These are phyloP conservation scores for Tricladium varicosporioides DNA, from an alignment of 2,329 filamentous ascomycete genomes.

Conservation along the genomic window DNA sequence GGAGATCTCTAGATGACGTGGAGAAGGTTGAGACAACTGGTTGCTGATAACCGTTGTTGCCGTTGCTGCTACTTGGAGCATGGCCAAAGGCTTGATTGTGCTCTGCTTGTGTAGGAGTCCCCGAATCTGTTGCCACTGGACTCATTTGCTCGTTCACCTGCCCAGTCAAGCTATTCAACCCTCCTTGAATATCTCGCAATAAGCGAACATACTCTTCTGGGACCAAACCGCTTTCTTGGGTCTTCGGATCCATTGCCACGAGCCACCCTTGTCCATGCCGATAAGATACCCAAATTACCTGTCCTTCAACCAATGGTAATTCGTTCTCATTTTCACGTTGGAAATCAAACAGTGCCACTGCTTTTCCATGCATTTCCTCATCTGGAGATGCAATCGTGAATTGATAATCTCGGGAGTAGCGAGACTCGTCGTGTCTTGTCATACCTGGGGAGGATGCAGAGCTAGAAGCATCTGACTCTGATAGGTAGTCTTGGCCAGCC, in stretches of 20 bases:
- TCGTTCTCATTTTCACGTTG: slow-evolving; percentile 95
- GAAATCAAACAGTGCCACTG: slow-evolving; percentile 94
- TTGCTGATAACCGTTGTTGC: slow-evolving; percentile 64
- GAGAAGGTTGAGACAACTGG: slow-evolving; percentile 68
- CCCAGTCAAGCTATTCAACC: slow-evolving; percentile 70
- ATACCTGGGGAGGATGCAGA: slow-evolving; percentile 57
- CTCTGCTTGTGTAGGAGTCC: slow-evolving; percentile 61
- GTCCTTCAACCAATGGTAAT: slow-evolving; percentile 85
- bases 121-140: slow-evolving; percentile 53
- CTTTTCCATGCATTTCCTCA: slow-evolving; percentile 96
- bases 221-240: slow-evolving; percentile 88
- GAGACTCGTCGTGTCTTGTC: slow-evolving; percentile 65
- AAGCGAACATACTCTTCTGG: slow-evolving; percentile 95
- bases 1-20: slow-evolving; percentile 67
- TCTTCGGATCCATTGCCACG: slow-evolving; percentile 93
- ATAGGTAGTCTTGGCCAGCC: slow-evolving; percentile 39
- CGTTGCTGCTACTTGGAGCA: slow-evolving; percentile 41
- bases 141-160: slow-evolving; percentile 50
- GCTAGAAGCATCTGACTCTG: slow-evolving; percentile 59
- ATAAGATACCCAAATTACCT: slow-evolving; percentile 95
- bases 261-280: slow-evolving; percentile 96
- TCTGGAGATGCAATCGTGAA: slow-evolving; percentile 94
- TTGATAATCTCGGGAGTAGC: slow-evolving; percentile 88
- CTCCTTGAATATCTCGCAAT: slow-evolving; percentile 89
- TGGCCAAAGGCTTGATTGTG: slow-evolving; percentile 48